A percentile compares a stretch with the other conserved stretches of the same genome.
phyloP scores from a whole-genome alignment of 768 basidiomycete genomes.

The Calvatia gigantea region DNA sequence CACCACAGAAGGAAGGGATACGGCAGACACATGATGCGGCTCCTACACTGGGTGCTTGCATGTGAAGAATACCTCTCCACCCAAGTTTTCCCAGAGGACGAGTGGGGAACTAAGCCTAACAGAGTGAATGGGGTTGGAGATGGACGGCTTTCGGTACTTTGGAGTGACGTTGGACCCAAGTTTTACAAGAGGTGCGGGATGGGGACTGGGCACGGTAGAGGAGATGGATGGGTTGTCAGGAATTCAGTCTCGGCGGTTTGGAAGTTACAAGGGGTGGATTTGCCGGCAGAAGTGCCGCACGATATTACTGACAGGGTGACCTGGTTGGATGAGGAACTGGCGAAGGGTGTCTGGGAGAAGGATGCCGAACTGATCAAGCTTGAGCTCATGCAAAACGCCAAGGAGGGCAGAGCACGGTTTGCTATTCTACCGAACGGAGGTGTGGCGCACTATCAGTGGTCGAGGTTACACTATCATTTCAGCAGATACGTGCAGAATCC shows the following conservation, averaged over 20 bases:
- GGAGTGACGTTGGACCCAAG: conserved; percentile 23
- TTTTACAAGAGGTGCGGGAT: conserved; percentile 23
- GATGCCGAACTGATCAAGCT: conserved; percentile 37
- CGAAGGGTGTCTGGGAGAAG: conserved; percentile 30
- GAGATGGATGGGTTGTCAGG: conserved; percentile 38
- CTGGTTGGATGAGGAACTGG: conserved; percentile 29
- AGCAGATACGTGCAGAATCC: conserved; percentile 16
- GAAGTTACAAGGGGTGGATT: conserved; percentile 20
- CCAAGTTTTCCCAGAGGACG: conserved; percentile 17
- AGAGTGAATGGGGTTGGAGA: conserved; percentile 14
- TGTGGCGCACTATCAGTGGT: conserved; percentile 24
- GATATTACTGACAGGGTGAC: conserved; percentile 11
- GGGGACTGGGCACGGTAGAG: conserved; percentile 9
- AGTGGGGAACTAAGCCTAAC: conserved; percentile 23
- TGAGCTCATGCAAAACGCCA: conserved; percentile 21
- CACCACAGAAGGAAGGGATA: conserved; percentile 52
- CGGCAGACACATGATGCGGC: conserved; percentile 59
- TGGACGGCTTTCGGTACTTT: conserved; percentile 23
- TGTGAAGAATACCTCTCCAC: conserved; percentile 15
- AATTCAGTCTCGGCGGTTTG: conserved; percentile 34
- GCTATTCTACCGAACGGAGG: conserved; percentile 25
- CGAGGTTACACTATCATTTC: conserved; percentile 17
- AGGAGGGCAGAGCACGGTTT: conserved; percentile 10
- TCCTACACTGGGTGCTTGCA: conserved; percentile 44
- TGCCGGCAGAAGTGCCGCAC: not conserved